Base-by-base conservation (phyloP, 441 rosid genomes). In the Gossypium laxum region DNA sequence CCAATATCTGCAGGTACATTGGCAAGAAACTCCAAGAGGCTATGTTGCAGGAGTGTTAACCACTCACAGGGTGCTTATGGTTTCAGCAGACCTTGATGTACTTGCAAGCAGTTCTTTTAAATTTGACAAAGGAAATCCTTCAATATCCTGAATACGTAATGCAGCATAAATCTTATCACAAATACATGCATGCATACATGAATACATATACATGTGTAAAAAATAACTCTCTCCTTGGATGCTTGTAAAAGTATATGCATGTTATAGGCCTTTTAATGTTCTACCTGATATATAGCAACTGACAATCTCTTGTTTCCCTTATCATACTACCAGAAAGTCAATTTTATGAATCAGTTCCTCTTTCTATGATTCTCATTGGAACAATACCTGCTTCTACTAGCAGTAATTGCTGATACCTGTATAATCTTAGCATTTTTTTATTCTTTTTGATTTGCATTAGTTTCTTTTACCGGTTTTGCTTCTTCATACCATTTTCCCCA, bases 11-110 rank as follows among this genome's bases (percentile, higher is more conserved):
- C 80, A 91, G 99, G 98, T 92, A 78, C 88, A 88, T 63, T 95
- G 99, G 99, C 99, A 95, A 83, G 96, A 85, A 77, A 95, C 98
- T 76, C 89, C 79, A 6, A 80, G 92, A 69, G 99, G 98, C 76
- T 86, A 80, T 84, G 98, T 95, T 58, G 96, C 99, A 51, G 99
- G 99, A 77, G 80, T 92, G 76, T 77, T 91, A 82, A 95, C 99
- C 67, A 95, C 96, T 67, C 87, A 87, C 34, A 86, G 98, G 82
- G 97, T 95, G 81, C 83, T 95, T 72, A 88, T 95, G 83, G 88
- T 88, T 80, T 92, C 98, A 24, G 95, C 91, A 17, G 97, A 91
- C 82, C 89, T 95, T 76, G 92, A 88, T 67, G 78, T 91, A 81
- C 80, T 95, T 75, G 96, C 95, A 50, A 83, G 93, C 89, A 91